phyloP scores from a whole-genome alignment of 108 stramenopile genomes.

The Asterionellopsis glacialis region DNA sequence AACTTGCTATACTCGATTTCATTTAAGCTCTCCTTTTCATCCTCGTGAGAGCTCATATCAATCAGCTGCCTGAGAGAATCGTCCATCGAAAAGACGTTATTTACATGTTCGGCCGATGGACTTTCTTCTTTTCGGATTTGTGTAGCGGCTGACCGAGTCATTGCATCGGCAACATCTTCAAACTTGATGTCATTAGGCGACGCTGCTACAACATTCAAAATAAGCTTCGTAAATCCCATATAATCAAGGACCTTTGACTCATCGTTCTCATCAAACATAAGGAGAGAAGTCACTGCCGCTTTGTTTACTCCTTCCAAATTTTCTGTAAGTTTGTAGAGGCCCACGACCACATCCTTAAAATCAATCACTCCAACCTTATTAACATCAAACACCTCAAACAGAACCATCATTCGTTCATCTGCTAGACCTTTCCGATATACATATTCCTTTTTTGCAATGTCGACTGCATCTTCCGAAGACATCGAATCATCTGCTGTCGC shows the following conservation, averaged over 20 bases:
- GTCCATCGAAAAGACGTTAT: constrained; percentile 19
- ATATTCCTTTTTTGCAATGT: constrained; percentile 1
- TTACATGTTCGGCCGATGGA: constrained; percentile 15
- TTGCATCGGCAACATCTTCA: constrained; percentile 16
- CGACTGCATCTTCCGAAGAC: background rate
- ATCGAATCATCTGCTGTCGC: background rate
- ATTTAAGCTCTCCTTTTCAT: constrained; percentile 20
- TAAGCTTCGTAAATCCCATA: constrained; percentile 13
- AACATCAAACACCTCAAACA: constrained; percentile 20
- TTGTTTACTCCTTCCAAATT: constrained; percentile 9
- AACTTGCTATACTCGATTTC: constrained; percentile 29
- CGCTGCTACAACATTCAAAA: constrained; percentile 14
- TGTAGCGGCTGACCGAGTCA: constrained; percentile 9
- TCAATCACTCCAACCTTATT: constrained; percentile 12
- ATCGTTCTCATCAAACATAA: constrained; percentile 24
- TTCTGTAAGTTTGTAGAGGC: constrained; percentile 20
- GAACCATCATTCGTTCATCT: constrained; percentile 21
- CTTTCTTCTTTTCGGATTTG: background rate
- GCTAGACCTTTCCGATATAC: background rate
- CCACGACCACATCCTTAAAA: constrained; percentile 21
- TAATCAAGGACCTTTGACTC: constrained; percentile 10
- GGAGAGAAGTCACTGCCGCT: constrained; percentile 7
- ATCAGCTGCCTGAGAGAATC: constrained; percentile 7
- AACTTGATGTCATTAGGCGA: constrained; percentile 1
- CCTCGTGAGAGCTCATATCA: constrained; percentile 7